Evolutionary conservation across 306 rosid genomes (phyloP).

Genomic region (Quercus bicolor): DNA sequence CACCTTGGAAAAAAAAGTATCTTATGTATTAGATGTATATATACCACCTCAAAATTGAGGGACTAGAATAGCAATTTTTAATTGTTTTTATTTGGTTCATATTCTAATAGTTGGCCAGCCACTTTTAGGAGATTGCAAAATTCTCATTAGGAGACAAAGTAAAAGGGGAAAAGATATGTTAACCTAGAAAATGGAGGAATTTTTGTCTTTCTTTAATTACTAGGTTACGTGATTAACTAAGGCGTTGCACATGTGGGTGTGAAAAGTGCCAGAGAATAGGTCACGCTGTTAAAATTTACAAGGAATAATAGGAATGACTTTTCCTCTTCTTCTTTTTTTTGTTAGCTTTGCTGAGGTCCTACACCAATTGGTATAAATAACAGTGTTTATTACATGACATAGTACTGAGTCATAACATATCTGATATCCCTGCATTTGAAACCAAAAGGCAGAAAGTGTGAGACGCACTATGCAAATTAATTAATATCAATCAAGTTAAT

Average conservation of each 20-base stretch:
- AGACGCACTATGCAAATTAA: not conserved
- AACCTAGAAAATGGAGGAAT: not conserved
- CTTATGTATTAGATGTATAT: no score
- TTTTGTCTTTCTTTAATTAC: not conserved
- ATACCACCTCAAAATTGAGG: no score
- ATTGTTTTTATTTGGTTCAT: no score
- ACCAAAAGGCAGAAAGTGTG: conserved; percentile 30
- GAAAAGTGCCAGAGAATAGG: conserved; percentile 29
- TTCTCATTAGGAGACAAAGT: conserved; percentile 22
- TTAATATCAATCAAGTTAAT: not conserved
- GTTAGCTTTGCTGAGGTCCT: conserved; percentile 35
- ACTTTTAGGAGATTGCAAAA: not conserved
- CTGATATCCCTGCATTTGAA: conserved; percentile 24
- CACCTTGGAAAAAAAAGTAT: no score
- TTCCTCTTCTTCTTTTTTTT: conserved; percentile 32
- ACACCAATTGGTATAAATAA: conserved; percentile 37
- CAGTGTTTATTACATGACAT: conserved; percentile 22
- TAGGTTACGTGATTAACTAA: conserved; percentile 11
- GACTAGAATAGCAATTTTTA: no score
- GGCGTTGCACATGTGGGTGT: conserved; percentile 26
- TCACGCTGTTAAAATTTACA: conserved; percentile 34
- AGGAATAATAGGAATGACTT: conserved; percentile 26
- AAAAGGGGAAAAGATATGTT: not conserved
- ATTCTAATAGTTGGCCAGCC: no score
- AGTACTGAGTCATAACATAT: not conserved